Conservation (phyloP, 1,284 basidiomycete genomes). For the Ceratobasidium theobromae region DNA sequence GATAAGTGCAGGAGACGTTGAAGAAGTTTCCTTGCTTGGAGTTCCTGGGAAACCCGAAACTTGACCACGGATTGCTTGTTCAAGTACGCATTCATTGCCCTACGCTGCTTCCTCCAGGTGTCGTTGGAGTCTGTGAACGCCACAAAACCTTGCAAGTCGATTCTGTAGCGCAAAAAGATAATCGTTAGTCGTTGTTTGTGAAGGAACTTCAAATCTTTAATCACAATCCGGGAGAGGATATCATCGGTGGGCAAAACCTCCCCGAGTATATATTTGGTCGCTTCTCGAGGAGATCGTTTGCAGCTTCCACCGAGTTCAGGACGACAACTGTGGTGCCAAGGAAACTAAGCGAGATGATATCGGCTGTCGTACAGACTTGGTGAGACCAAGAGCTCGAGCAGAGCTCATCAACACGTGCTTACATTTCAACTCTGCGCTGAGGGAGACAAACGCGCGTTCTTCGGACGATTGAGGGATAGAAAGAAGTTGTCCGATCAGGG, state of each 20-base stretch:
- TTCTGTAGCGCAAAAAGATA: constrained; percentile 4
- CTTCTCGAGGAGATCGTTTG: constrained; percentile 28
- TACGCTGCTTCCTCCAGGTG: constrained; percentile 8
- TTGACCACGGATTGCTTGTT: neutral
- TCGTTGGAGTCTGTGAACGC: neutral
- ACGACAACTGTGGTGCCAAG: constrained; percentile 15
- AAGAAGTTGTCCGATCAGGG: constrained; percentile 1
- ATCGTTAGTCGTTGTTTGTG: neutral
- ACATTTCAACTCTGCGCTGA: neutral
- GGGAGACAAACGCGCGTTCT: neutral
- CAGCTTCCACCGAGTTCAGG: constrained; percentile 28
- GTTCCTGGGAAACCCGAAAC: constrained; percentile 11
- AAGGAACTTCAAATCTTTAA: neutral
- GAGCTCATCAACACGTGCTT: neutral
- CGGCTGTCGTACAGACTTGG: too few species aligned
- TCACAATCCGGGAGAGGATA: neutral
- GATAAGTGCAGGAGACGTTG: neutral
- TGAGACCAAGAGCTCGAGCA: too few species aligned
- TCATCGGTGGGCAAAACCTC: neutral
- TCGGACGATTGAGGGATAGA: neutral
- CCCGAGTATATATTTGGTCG: constrained; percentile 11
- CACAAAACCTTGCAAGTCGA: neutral
- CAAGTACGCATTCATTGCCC: constrained; percentile 1
- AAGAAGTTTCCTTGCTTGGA: neutral
- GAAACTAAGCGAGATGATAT: neutral